Evolutionary conservation across 495 filamentous ascomycete species (phyloP).

Genomic region (Neurospora cerealis): DNA sequence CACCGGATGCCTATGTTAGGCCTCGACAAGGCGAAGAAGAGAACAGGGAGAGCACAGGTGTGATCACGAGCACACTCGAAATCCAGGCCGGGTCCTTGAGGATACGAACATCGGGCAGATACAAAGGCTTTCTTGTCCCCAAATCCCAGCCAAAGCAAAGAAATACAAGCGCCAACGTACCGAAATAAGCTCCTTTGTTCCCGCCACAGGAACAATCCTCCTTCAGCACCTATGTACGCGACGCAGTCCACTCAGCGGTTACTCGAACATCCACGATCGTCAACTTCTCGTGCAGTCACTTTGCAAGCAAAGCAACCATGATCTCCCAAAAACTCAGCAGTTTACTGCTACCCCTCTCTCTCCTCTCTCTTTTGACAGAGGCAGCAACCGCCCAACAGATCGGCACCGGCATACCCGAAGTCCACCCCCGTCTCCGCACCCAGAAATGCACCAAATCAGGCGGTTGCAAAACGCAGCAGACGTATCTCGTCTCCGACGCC

Average conservation of each 20-base stretch:
- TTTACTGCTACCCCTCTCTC: conserved; percentile 1
- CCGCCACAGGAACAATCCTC: neutral
- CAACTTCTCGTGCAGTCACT: neutral
- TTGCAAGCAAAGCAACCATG: neutral
- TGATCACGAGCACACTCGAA: neutral
- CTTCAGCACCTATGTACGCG: neutral
- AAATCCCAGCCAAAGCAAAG: neutral
- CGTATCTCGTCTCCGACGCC: conserved; percentile 40
- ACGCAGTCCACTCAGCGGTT: neutral
- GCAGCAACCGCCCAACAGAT: conserved; percentile 11
- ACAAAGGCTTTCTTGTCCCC: neutral
- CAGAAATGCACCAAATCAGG: conserved; percentile 37
- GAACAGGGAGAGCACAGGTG: neutral
- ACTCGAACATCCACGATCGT: neutral
- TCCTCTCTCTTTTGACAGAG: conserved; percentile 3
- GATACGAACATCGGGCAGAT: neutral
- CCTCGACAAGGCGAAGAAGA: neutral
- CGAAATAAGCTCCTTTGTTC: neutral
- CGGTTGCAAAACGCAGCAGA: conserved; percentile 36
- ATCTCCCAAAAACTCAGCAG: neutral
- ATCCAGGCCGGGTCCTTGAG: neutral
- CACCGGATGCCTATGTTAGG: neutral
- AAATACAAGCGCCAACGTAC: neutral
- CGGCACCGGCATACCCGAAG: conserved; percentile 31
- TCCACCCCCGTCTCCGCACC: conserved; percentile 39